Base-by-base conservation (phyloP, 202 grass and related monocot genomes). In the Musa balbisiana region DNA sequence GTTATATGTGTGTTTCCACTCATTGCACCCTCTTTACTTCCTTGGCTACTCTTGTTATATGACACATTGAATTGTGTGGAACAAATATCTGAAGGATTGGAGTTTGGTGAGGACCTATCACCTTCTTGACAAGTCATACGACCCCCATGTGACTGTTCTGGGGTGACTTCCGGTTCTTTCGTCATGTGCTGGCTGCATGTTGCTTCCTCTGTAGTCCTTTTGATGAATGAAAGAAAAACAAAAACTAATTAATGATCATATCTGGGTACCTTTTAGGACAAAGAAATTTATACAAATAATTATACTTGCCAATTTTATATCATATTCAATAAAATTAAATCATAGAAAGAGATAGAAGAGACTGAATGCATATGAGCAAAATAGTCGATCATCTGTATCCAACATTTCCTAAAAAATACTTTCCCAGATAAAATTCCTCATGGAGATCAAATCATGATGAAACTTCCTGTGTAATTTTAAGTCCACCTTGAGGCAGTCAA, bases 61-160 rank as follows among this genome's bases (percentile, higher is more conserved):
- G 85, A 90, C 84, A 87, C 83, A 71, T 80, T 95, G 76, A 92
- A 89, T 49, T 81, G 82, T 25, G 83, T 83, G 21, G 74, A 25
- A 21, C 67, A 79, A 76, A 67, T 80, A 73, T 86, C 76, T 68
- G 82, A 85, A 84, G 63, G 64, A 54, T 77, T 83, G 78, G 86
- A 85, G 19, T 84, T 75, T 62, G 82, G 79, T 80, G 84, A 88
- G 49, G 82, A 79, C 55, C 85, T 58, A 67, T 84, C 89, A 10
- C 85, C 88, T 49, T 90, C 85, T 80, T 78, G 80, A 55, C 80
- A 78, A 73, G 81, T 75, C 27, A 86, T 72, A 73, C 9, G 62
- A 83, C 82, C 75, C 74, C 75, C 76, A 51, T 82, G 83, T 70
- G 81, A 76, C 81, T 80, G 78, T 53, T 87, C 72, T 79, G 80